These are phyloP conservation scores for Thalassiosira livingstoniorum DNA, from an alignment of 352 stramenopile species.

Conservation along the genomic window DNA sequence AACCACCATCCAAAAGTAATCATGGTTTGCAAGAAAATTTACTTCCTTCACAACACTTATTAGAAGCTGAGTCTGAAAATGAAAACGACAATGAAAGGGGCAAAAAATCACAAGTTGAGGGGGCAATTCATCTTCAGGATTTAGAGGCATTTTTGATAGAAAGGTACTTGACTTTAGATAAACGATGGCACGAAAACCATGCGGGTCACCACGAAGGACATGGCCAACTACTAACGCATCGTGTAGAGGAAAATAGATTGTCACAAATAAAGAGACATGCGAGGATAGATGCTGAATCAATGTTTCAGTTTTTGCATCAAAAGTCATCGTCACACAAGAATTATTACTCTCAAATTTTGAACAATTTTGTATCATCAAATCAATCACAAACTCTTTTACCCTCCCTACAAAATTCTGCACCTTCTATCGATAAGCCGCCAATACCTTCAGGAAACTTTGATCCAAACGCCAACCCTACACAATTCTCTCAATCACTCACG, in stretches of 20 bases:
- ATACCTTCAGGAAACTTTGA: too few species aligned
- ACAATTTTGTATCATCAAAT: not conserved
- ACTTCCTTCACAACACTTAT: too few species aligned
- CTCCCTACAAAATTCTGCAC: too few species aligned
- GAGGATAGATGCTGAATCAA: constrained; percentile 26
- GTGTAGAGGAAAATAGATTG: too few species aligned
- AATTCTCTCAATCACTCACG: constrained; percentile 20
- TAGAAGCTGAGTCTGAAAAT: not conserved
- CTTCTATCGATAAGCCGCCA: too few species aligned
- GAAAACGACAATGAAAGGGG: not conserved
- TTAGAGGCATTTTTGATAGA: constrained; percentile 38
- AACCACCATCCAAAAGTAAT: not conserved
- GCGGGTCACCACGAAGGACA: too few species aligned
- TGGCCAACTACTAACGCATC: too few species aligned
- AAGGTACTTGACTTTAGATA: constrained; percentile 28
- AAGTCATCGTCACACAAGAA: not conserved
- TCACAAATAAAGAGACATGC: constrained; percentile 13
- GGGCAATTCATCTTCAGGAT: constrained; percentile 20
- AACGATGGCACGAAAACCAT: constrained; percentile 29
- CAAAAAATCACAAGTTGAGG: not conserved
- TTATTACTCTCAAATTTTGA: not conserved
- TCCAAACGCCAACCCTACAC: too few species aligned
- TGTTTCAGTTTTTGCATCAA: constrained; percentile 34
- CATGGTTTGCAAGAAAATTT: too few species aligned
- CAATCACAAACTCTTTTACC: not conserved